Evolutionary conservation across 805 yeast genomes (phyloP).

Genomic region (Clavispora carvajalis): DNA sequence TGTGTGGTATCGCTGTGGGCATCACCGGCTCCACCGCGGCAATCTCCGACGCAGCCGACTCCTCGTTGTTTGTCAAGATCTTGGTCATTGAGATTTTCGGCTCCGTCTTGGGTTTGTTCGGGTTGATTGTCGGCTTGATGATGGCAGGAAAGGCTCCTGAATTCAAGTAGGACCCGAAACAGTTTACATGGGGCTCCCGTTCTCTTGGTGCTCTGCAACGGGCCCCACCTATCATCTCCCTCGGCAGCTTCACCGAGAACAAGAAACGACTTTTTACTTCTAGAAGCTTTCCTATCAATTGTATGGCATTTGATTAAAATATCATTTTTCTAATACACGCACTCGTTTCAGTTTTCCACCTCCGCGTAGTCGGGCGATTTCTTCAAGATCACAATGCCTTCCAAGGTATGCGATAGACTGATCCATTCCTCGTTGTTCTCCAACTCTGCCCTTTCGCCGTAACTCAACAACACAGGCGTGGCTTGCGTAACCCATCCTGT

Average conservation of each 20-base stretch:
- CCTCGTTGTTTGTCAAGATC: conserved; percentile 90
- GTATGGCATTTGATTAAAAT: conserved; percentile 1
- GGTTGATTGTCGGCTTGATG: conserved; percentile 91
- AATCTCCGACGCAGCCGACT: conserved; percentile 94
- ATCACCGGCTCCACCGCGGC: conserved; percentile 99
- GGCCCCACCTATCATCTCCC: not conserved
- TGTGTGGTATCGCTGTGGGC: conserved; percentile 97
- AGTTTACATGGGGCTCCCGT: too few relatives aligned
- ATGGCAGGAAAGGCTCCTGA: conserved; percentile 96
- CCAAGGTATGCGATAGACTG: conserved; percentile 74
- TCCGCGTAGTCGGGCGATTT: conserved; percentile 66
- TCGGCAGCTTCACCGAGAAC: not conserved
- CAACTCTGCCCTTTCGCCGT: conserved; percentile 94
- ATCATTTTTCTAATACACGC: not conserved
- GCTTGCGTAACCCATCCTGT: conserved; percentile 99
- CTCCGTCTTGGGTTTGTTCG: conserved; percentile 90
- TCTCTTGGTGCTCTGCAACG: not conserved
- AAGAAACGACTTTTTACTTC: not conserved
- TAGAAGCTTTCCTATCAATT: not conserved
- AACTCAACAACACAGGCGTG: conserved; percentile 89
- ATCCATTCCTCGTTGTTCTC: conserved; percentile 87
- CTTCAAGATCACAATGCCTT: conserved; percentile 88
- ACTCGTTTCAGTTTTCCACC: conserved; percentile 1
- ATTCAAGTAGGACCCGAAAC: conserved; percentile 55
- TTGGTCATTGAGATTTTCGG: conserved; percentile 97